These are phyloP conservation scores for Ogataea nakhonphanomensis DNA, from an alignment of 805 yeast genomes.

Conservation along the genomic window DNA sequence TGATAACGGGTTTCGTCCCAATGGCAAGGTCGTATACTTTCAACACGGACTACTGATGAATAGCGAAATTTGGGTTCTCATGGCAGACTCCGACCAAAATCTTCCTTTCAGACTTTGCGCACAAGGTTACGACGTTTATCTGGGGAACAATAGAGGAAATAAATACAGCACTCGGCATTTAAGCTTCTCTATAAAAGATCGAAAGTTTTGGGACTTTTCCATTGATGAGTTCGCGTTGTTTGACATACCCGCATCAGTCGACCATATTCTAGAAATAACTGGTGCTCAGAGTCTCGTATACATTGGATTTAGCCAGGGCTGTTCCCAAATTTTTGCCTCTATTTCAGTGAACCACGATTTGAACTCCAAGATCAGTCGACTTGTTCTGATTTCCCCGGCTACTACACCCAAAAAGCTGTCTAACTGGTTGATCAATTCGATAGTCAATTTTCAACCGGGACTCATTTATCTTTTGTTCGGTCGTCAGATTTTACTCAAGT, in stretches of 20 bases:
- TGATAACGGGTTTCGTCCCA: slow-evolving; percentile 29
- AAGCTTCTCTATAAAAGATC: slow-evolving; percentile 34
- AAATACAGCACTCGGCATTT: slow-evolving; percentile 84
- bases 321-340: slow-evolving; percentile 91
- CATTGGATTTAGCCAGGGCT: slow-evolving; percentile 92
- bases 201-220: slow-evolving; percentile 84
- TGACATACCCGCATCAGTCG: slow-evolving; percentile 84
- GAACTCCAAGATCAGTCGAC: slow-evolving; percentile 48
- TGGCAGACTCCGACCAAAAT: slow-evolving; percentile 39
- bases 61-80: slow-evolving; percentile 64
- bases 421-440: slow-evolving; percentile 70
- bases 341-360: slow-evolving; percentile 67
- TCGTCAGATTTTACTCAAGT: slow-evolving; percentile 62
- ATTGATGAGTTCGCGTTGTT: slow-evolving; percentile 88
- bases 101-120: slow-evolving; percentile 77
- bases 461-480: slow-evolving; percentile 75
- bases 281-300: slow-evolving; percentile 49
- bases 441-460: slow-evolving; percentile 75
- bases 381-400: slow-evolving; percentile 77
- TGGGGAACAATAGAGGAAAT: slow-evolving; percentile 91
- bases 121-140: slow-evolving; percentile 89
- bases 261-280: slow-evolving; percentile 62
- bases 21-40: slow-evolving; percentile 62
- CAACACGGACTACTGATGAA: slow-evolving; percentile 93
- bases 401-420: slow-evolving; percentile 86